Conservation (phyloP, 2,329 filamentous ascomycete genomes). For the Venturia carpophila region DNA sequence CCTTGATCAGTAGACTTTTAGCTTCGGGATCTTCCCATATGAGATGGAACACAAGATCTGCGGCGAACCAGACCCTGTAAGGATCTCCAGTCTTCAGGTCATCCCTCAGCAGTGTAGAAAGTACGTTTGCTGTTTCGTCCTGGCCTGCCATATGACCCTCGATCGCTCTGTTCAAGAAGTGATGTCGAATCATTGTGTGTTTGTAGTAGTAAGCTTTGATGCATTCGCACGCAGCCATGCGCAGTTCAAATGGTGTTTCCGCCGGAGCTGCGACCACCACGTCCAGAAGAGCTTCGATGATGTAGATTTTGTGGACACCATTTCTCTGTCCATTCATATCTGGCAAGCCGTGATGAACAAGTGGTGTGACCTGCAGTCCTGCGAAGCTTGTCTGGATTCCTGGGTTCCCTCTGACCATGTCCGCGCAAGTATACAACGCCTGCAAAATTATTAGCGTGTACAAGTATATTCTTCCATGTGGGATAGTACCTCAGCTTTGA, state of each 20-base stretch:
- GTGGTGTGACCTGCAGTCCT: constrained; percentile 66
- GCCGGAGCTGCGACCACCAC: constrained; percentile 59
- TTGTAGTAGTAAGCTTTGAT: constrained; percentile 86
- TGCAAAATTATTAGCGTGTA: constrained; percentile 29
- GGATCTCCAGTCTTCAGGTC: constrained; percentile 60
- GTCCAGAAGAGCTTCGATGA: constrained; percentile 88
- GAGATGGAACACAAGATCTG: constrained; percentile 77
- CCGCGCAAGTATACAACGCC: constrained; percentile 77
- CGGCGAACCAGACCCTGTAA: constrained; percentile 84
- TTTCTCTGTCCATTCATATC: constrained; percentile 40
- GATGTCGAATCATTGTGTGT: constrained; percentile 70
- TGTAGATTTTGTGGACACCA: constrained; percentile 61
- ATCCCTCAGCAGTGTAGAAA: constrained; percentile 58
- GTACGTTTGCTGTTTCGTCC: constrained; percentile 79
- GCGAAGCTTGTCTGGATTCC: constrained; percentile 82
- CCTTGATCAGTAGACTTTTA: constrained; percentile 69
- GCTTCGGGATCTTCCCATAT: constrained; percentile 71
- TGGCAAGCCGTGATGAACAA: constrained; percentile 37
- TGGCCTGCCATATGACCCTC: constrained; percentile 71
- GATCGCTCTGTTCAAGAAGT: constrained; percentile 83
- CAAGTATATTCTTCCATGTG: constrained; percentile 11
- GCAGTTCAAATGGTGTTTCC: constrained; percentile 64
- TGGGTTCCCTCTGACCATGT: constrained; percentile 76
- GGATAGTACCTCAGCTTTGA: constrained; percentile 65
- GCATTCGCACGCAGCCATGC: constrained; percentile 79